A percentile compares a stretch with the other conserved stretches of the same genome.
These are phyloP conservation scores for Verticillium nonalfalfae DNA, from an alignment of 2,329 filamentous ascomycete species.

Conservation along the genomic window DNA sequence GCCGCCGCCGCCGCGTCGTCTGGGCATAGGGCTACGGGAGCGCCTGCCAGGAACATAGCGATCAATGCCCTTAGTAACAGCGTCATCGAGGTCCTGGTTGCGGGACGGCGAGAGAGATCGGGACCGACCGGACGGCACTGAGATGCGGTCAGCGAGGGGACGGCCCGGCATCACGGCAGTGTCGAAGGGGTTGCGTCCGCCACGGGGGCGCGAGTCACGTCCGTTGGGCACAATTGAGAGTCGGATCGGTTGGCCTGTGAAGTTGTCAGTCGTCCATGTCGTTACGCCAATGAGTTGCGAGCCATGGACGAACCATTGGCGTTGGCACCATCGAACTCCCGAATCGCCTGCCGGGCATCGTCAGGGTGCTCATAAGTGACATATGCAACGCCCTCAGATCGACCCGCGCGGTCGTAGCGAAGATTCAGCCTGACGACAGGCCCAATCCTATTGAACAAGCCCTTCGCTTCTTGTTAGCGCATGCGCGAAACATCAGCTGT, in stretches of 20 bases:
- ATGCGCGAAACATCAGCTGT: slow-evolving; percentile 11
- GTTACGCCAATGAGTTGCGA: neutral
- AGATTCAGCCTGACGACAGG: slow-evolving; percentile 63
- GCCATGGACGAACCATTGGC: slow-evolving; percentile 55
- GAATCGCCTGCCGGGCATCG: slow-evolving; percentile 69
- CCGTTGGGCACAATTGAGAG: slow-evolving; percentile 57
- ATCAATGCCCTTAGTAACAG: slow-evolving; percentile 64
- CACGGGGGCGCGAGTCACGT: slow-evolving; percentile 20
- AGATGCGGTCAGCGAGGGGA: slow-evolving; percentile 56
- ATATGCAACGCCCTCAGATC: slow-evolving; percentile 78
- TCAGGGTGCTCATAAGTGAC: slow-evolving; percentile 69
- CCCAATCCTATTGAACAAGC: slow-evolving; percentile 74
- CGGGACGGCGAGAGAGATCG: slow-evolving; percentile 53
- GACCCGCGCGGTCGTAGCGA: slow-evolving; percentile 79
- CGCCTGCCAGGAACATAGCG: slow-evolving; percentile 65
- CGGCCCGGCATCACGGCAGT: slow-evolving; percentile 47
- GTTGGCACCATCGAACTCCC: slow-evolving; percentile 83
- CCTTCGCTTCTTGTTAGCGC: slow-evolving; percentile 40
- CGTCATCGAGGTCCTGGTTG: slow-evolving; percentile 46
- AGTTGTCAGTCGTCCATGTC: neutral
- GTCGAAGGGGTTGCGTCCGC: slow-evolving; percentile 49
- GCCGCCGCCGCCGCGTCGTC: slow-evolving; percentile 35
- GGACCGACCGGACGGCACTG: slow-evolving; percentile 47
- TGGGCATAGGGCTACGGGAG: slow-evolving; percentile 54
- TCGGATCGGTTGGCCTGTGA: slow-evolving; percentile 68